These are phyloP conservation scores for Neofusicoccum cordaticola DNA, from an alignment of 2,329 filamentous ascomycete genomes.

Conservation along the genomic window DNA sequence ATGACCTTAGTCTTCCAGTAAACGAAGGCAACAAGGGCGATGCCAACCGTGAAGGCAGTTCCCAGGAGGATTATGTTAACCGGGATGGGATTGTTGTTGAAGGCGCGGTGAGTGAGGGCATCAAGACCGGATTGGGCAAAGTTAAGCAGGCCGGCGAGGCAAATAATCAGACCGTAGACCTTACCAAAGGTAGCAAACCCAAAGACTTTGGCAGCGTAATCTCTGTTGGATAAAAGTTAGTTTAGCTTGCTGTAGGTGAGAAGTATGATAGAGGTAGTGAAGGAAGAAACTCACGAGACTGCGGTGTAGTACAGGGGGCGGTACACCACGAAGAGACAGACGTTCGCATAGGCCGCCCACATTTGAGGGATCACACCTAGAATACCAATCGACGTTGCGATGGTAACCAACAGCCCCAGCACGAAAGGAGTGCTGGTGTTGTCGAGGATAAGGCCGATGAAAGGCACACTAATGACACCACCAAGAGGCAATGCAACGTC, in stretches of 20 bases:
- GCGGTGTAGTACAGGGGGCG: constrained; percentile 89
- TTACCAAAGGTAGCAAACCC: constrained; percentile 88
- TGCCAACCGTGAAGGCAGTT: constrained; percentile 62
- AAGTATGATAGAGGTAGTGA: neutral
- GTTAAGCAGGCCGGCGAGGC: constrained; percentile 77
- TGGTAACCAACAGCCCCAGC: constrained; percentile 65
- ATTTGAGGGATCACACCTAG: constrained; percentile 70
- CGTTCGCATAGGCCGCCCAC: constrained; percentile 72
- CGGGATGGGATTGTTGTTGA: constrained; percentile 69
- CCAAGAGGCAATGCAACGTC: constrained; percentile 81
- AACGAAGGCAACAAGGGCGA: constrained; percentile 66
- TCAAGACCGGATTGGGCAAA: constrained; percentile 81
- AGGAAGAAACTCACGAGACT: constrained; percentile 57
- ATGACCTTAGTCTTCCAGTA: constrained; percentile 47
- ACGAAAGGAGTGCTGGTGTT: constrained; percentile 70
- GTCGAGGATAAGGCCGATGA: constrained; percentile 79
- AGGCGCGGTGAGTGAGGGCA: constrained; percentile 70
- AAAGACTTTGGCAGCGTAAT: constrained; percentile 89
- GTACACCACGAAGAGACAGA: constrained; percentile 78
- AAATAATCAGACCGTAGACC: constrained; percentile 90
- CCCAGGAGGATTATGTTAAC: constrained; percentile 69
- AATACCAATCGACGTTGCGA: constrained; percentile 72
- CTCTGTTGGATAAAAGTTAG: constrained; percentile 41
- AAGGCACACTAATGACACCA: constrained; percentile 79
- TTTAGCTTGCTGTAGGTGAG: neutral